phyloP scores from a whole-genome alignment of 345 rosid genomes.

The Salix koriyanagi region DNA sequence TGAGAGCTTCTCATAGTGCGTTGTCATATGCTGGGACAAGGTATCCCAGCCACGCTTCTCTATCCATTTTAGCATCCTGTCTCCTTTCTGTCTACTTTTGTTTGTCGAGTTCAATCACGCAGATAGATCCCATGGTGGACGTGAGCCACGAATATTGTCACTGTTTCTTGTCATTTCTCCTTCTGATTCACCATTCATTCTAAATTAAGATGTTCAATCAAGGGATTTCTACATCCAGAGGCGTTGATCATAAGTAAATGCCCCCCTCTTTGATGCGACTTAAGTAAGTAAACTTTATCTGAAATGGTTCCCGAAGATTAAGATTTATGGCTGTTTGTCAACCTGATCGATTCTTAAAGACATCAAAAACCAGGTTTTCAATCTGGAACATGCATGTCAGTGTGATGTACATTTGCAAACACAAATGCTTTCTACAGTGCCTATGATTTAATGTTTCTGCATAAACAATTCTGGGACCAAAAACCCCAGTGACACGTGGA shows the following conservation, averaged over 20 bases:
- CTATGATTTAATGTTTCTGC: background rate
- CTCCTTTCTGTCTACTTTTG: background rate
- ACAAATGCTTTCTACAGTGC: background rate
- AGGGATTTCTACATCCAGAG: no score
- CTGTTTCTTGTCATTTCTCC: background rate
- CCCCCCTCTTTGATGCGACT: no score
- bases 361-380: no score
- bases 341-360: no score
- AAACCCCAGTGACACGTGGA: background rate
- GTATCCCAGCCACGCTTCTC: constrained; percentile 1
- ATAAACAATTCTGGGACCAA: no score
- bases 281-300: no score
- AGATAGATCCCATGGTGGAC: background rate
- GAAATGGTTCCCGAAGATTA: no score
- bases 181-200: background rate
- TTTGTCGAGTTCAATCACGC: background rate
- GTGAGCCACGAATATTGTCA: background rate
- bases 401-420: no score
- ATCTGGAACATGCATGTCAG: no score
- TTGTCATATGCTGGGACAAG: constrained; percentile 1
- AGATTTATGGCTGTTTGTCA: no score
- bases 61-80: background rate
- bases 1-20: constrained; percentile 16
- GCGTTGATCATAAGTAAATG: no score
- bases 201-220: no score